A percentile compares a stretch with the other conserved stretches of the same genome.
Evolutionary conservation across 202 grass and related monocot species (phyloP).

Genomic region (Panicum hallii): DNA sequence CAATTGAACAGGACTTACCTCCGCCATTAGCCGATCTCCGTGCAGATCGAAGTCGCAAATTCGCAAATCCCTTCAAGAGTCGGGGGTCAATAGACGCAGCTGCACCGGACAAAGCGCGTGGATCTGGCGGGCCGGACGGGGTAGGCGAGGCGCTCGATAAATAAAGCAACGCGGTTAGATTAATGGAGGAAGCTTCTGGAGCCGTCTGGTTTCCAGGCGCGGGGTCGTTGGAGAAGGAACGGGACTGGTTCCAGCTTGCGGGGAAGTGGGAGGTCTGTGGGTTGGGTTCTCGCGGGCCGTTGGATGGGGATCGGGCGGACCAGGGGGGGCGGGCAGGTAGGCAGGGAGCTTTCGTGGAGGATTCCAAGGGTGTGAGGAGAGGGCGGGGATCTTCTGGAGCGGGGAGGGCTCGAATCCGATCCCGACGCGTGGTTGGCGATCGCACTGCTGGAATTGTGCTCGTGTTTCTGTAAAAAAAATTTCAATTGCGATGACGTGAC

Average conservation of each 20-base stretch:
- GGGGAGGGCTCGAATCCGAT: background rate
- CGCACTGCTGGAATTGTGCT: background rate
- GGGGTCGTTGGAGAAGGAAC: background rate
- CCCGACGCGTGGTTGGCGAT: background rate
- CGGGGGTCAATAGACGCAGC: background rate
- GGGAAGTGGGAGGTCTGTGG: background rate
- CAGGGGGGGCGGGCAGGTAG: background rate
- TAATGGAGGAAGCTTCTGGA: constrained; percentile 58
- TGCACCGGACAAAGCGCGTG: constrained; percentile 9
- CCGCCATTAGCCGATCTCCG: constrained; percentile 48
- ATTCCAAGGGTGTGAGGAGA: constrained; percentile 27
- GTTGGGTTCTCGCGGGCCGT: background rate
- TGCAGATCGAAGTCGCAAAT: background rate
- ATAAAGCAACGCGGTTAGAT: background rate
- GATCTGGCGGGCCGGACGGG: constrained; percentile 31
- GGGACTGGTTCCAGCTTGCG: background rate
- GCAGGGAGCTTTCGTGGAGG: constrained; percentile 15
- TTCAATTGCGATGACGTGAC: background rate
- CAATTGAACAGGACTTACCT: constrained; percentile 37
- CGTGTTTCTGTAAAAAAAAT: background rate
- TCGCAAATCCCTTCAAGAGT: background rate
- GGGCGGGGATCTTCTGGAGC: constrained; percentile 34
- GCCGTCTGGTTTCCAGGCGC: constrained; percentile 6
- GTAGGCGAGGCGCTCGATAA: background rate
- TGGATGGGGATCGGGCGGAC: background rate